These are phyloP conservation scores for Cucurbita moschata DNA, from an alignment of 306 rosid genomes.

Conservation along the genomic window DNA sequence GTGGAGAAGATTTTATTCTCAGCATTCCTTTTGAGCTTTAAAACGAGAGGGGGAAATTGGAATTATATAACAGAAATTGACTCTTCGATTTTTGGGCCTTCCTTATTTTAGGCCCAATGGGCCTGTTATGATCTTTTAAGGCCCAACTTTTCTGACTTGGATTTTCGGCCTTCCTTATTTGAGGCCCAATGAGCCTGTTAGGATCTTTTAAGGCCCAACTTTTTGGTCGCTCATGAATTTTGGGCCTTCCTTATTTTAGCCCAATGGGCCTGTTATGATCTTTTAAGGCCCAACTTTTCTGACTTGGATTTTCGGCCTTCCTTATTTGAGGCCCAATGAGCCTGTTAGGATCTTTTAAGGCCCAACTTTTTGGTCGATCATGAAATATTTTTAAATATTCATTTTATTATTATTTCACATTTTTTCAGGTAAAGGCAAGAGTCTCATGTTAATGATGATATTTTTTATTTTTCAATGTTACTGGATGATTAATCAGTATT, in stretches of 20 bases:
- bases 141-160: not conserved
- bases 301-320: not conserved
- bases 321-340: not conserved
- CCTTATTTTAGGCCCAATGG: not conserved
- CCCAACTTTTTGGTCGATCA: too few relatives aligned
- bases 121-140: not conserved
- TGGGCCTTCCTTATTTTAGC: not conserved
- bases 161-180: not conserved
- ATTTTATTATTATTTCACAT: too few relatives aligned
- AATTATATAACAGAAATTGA: not conserved
- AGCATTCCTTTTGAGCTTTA: slow-evolving; percentile 9
- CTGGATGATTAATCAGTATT: too few relatives aligned
- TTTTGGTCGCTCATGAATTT: not conserved
- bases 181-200: not conserved
- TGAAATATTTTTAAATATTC: too few relatives aligned
- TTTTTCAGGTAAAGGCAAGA: too few relatives aligned
- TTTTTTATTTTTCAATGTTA: too few relatives aligned
- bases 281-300: not conserved
- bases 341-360: not conserved
- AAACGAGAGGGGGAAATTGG: not conserved
- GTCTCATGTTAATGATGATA: too few relatives aligned
- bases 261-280: not conserved
- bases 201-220: not conserved
- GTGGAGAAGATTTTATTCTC: slow-evolving; percentile 2
- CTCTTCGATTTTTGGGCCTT: not conserved